Conservation (phyloP, 2,329 filamentous ascomycete species). For the Periconia digitata region DNA sequence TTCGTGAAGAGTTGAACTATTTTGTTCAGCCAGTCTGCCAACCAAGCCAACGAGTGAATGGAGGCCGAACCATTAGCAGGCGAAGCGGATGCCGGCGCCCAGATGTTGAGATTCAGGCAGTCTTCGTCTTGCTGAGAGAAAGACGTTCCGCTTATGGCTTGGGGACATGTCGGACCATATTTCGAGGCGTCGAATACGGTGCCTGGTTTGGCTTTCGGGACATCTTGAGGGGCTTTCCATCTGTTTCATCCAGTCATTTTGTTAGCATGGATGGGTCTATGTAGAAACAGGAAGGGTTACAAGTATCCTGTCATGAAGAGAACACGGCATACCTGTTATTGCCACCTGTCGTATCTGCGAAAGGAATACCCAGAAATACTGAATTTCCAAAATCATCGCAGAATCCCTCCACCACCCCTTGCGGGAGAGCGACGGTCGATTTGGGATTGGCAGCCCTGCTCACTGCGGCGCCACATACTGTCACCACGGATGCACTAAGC, state of each 20-base stretch:
- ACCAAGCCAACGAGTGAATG: too few species aligned
- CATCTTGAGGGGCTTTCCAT: constrained; percentile 21
- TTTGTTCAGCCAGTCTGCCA: too few species aligned
- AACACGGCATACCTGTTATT: constrained; percentile 19
- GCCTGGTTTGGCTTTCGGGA: constrained; percentile 11
- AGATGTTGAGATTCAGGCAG: constrained; percentile 44
- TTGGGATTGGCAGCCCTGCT: constrained; percentile 8
- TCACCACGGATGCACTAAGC: background rate
- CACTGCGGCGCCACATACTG: background rate
- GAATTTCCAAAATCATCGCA: constrained; percentile 20
- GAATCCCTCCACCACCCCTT: constrained; percentile 21
- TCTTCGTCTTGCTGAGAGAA: constrained; percentile 32
- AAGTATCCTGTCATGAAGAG: background rate
- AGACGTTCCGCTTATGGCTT: constrained; percentile 21
- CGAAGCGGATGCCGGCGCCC: constrained; percentile 16
- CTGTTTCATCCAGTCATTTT: constrained; percentile 2
- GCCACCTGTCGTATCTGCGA: constrained; percentile 25
- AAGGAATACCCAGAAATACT: constrained; percentile 26
- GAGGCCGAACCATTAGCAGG: background rate
- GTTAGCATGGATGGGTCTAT: background rate
- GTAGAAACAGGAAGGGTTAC: too few species aligned
- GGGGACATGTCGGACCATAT: constrained; percentile 27
- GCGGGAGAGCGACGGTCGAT: constrained; percentile 14
- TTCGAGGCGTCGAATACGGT: constrained; percentile 19
- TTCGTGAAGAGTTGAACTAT: too few species aligned